Evolutionary conservation across 495 filamentous ascomycete species (phyloP).

Genomic region (Trichodelitschia bisporula): DNA sequence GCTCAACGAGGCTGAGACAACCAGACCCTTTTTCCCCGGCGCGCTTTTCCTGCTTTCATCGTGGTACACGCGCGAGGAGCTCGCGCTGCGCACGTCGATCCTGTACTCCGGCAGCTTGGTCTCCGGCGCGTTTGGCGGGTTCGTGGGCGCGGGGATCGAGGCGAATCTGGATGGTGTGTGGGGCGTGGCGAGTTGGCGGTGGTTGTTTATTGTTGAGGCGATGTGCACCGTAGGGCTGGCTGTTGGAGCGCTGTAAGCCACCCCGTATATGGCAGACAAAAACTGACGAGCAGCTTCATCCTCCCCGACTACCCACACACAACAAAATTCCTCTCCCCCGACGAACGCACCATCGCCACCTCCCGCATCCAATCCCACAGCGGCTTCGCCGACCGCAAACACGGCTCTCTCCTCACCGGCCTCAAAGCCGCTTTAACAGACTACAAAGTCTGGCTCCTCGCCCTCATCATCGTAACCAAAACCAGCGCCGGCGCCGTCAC

Average conservation of each 20-base stretch:
- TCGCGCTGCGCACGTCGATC: constrained; percentile 1
- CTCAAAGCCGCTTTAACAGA: neutral
- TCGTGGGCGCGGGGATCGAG: constrained; percentile 1
- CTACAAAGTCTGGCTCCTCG: neutral
- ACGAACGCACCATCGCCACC: neutral
- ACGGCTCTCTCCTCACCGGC: neutral
- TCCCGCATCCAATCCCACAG: neutral
- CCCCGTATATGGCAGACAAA: no score
- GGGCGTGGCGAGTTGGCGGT: constrained; percentile 1
- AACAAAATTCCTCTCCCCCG: neutral
- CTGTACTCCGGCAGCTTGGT: constrained; percentile 1
- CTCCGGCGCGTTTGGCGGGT: constrained; percentile 3
- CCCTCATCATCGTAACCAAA: neutral
- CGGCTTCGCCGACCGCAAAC: neutral
- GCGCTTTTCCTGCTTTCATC: constrained; percentile 2
- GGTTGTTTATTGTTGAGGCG: constrained; percentile 3
- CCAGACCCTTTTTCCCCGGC: constrained; percentile 3
- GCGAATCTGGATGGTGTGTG: neutral
- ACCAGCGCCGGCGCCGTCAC: neutral
- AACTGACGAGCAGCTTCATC: no score
- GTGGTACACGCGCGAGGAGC: constrained; percentile 2
- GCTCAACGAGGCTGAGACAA: no score
- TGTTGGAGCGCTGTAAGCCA: neutral
- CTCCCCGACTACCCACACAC: constrained; percentile 1
- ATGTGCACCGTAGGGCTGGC: constrained; percentile 1